Evolutionary conservation across 495 filamentous ascomycete species (phyloP).

Genomic region (Hypoxylon crocopeplum): DNA sequence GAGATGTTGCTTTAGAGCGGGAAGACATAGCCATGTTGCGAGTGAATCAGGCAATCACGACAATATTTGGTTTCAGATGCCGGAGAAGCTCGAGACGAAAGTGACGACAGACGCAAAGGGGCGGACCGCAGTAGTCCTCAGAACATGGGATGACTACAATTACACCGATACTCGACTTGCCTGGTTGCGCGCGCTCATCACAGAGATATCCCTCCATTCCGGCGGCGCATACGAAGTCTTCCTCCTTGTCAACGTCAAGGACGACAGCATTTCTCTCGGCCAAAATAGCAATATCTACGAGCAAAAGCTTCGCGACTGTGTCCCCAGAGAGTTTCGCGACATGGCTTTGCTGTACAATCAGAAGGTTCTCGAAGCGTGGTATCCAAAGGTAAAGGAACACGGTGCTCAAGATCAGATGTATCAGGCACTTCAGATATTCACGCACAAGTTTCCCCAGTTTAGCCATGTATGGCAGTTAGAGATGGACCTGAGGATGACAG

Average conservation of each 20-base stretch:
- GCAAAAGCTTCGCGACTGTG: slow-evolving; percentile 50
- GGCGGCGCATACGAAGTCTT: slow-evolving; percentile 61
- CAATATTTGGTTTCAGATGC: not conserved
- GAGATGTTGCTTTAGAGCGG: not conserved
- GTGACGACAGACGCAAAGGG: not conserved
- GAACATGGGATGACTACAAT: slow-evolving; percentile 44
- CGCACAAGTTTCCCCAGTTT: slow-evolving; percentile 58
- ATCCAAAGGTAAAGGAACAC: slow-evolving; percentile 44
- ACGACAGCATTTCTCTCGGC: slow-evolving; percentile 56
- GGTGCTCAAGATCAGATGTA: slow-evolving; percentile 19
- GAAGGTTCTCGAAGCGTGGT: slow-evolving; percentile 43
- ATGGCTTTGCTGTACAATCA: slow-evolving; percentile 59
- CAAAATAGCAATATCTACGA: slow-evolving; percentile 51
- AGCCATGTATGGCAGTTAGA: slow-evolving; percentile 65
- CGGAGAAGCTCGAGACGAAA: not conserved
- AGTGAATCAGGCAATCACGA: not conserved
- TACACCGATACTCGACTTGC: slow-evolving; percentile 42
- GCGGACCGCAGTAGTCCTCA: slow-evolving; percentile 40
- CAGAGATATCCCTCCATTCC: slow-evolving; percentile 54
- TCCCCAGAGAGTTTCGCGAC: slow-evolving; percentile 58
- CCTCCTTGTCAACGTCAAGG: slow-evolving; percentile 60
- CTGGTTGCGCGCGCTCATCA: slow-evolving; percentile 59
- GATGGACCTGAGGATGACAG: slow-evolving; percentile 61
- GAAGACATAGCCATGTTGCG: not conserved
- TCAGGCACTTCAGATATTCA: slow-evolving; percentile 56